Conservation (phyloP, 371 early-diverging fungal species). For the Smittium culicis region DNA sequence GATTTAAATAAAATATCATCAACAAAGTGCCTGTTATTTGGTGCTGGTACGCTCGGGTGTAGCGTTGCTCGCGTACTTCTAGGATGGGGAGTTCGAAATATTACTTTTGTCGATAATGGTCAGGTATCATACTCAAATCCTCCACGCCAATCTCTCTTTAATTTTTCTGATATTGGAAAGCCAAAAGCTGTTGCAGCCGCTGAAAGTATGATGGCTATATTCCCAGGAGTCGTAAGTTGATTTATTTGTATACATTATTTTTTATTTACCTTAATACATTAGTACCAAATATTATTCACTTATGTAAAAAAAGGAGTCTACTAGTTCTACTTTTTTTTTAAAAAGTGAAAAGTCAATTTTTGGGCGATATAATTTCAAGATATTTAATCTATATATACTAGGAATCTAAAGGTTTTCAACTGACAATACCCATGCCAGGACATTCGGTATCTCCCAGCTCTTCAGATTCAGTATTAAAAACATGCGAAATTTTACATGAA, state of each 20-base stretch:
- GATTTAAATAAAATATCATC: conserved; percentile 61
- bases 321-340: too few species aligned
- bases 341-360: too few species aligned
- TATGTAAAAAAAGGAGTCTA: too few species aligned
- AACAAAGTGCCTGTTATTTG: conserved; percentile 69
- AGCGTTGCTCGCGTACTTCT: conserved; percentile 62
- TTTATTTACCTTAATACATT: too few species aligned
- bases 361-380: too few species aligned
- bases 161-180: conserved; percentile 67
- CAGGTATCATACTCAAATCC: conserved; percentile 89
- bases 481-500: conserved; percentile 38
- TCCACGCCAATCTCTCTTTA: conserved; percentile 82
- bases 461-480: conserved; percentile 26
- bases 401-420: conserved; percentile 43
- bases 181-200: conserved; percentile 82
- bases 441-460: conserved; percentile 45
- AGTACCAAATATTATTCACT: too few species aligned
- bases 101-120: conserved; percentile 88
- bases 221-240: conserved; percentile 38
- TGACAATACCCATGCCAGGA: conserved; percentile 92
- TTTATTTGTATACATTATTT: too few species aligned
- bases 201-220: conserved; percentile 47
- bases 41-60: conserved; percentile 92
- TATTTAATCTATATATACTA: too few species aligned
- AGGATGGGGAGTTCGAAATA: conserved; percentile 88